A percentile compares a stretch with the other conserved stretches of the same genome.
Evolutionary conservation across 179 eudicot genomes (phyloP).

Genomic region (Silene noctiflora): DNA sequence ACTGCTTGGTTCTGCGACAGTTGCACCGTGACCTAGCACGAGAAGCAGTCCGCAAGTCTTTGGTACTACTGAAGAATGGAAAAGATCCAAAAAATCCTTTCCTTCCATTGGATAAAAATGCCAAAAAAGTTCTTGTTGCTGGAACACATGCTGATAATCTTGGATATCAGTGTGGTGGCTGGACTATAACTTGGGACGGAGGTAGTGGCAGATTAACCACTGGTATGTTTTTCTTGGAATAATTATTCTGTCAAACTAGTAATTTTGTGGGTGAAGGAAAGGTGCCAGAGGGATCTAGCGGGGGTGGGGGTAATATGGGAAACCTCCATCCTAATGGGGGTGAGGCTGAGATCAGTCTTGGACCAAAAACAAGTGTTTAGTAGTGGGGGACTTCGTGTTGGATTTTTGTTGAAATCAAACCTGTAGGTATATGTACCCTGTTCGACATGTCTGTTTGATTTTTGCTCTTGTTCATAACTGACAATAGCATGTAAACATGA

Average conservation of each 20-base stretch:
- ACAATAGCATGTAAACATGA: neutral
- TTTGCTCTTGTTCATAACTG: neutral
- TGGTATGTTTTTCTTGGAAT: slow-evolving; percentile 42
- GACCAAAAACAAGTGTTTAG: too few relatives aligned
- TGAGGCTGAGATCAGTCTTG: too few relatives aligned
- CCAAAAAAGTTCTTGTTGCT: slow-evolving; percentile 60
- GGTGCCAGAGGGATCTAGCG: neutral
- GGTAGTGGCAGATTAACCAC: slow-evolving; percentile 66
- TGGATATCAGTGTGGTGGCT: slow-evolving; percentile 51
- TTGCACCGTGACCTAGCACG: slow-evolving; percentile 79
- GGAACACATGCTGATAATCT: slow-evolving; percentile 54
- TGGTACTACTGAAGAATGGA: slow-evolving; percentile 79
- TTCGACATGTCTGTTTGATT: neutral
- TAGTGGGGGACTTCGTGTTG: neutral
- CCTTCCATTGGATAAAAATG: slow-evolving; percentile 62
- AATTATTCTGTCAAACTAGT: neutral
- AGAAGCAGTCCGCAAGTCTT: slow-evolving; percentile 83
- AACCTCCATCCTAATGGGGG: too few relatives aligned
- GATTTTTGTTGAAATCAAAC: neutral
- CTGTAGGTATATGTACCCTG: neutral
- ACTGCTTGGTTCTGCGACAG: slow-evolving; percentile 34
- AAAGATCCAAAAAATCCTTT: slow-evolving; percentile 51
- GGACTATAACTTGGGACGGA: slow-evolving; percentile 57
- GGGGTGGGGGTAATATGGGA: neutral
- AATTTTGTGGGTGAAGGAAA: neutral